A percentile compares a stretch with the other conserved stretches of the same genome.
These are phyloP conservation scores for Sporothrix sp. DNA, from an alignment of 2,329 filamentous ascomycete species.

Conservation along the genomic window DNA sequence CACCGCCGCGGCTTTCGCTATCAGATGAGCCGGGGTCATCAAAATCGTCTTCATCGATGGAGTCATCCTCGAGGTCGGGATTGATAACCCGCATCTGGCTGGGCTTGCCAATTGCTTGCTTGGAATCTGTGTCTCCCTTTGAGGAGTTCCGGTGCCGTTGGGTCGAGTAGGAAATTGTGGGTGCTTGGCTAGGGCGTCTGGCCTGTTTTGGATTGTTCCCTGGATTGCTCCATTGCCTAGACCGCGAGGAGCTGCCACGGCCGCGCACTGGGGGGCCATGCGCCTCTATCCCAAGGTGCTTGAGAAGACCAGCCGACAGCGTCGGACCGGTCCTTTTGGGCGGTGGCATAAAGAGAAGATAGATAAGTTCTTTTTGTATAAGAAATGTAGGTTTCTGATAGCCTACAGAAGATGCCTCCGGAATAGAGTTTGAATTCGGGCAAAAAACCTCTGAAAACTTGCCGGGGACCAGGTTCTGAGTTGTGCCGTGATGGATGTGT, in stretches of 20 bases:
- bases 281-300: conserved; percentile 27
- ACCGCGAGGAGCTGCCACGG: not conserved
- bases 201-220: too few species aligned
- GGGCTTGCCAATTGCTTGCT: not conserved
- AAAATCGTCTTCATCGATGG: conserved; percentile 8
- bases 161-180: too few species aligned
- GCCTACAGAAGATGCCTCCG: too few species aligned
- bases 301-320: conserved; percentile 21
- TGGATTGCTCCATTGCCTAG: conserved; percentile 47
- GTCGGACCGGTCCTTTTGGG: conserved; percentile 9
- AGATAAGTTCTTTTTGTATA: too few species aligned
- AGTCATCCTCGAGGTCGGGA: conserved; percentile 8
- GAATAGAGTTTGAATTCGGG: too few species aligned
- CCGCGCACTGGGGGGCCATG: conserved; percentile 8
- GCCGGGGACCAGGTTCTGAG: too few species aligned
- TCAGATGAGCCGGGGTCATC: conserved; percentile 9
- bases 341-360: conserved; percentile 10
- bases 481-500: not conserved
- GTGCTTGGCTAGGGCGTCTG: too few species aligned
- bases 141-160: too few species aligned
- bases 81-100: not conserved
- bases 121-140: too few species aligned
- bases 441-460: too few species aligned
- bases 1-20: conserved; percentile 17
- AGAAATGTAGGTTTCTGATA: not conserved